phyloP scores from a whole-genome alignment of 2,329 filamentous ascomycete genomes.

The Trichoderma afroharzianum region DNA sequence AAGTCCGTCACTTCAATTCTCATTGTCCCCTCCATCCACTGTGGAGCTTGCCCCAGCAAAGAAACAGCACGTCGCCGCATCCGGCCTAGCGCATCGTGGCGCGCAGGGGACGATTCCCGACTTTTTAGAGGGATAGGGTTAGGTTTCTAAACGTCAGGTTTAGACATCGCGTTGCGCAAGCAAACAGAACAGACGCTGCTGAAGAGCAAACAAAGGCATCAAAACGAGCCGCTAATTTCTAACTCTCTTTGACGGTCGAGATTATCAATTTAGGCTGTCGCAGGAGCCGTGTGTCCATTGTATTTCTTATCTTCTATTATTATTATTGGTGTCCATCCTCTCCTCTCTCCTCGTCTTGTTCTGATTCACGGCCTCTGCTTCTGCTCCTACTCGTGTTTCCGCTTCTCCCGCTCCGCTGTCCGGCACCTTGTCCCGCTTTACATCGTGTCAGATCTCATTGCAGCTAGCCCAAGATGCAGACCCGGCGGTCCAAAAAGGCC shows the following conservation, averaged over 20 bases:
- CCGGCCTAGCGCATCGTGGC: background rate
- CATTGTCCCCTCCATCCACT: background rate
- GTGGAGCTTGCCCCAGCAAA: background rate
- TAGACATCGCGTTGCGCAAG: background rate
- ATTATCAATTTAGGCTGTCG: background rate
- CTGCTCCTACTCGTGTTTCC: background rate
- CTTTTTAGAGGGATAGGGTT: background rate
- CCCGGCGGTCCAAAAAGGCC: background rate
- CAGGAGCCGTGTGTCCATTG: background rate
- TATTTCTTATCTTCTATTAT: background rate
- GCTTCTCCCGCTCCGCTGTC: background rate
- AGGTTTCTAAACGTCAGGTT: background rate
- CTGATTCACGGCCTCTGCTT: background rate
- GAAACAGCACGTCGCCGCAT: background rate
- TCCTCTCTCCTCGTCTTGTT: background rate
- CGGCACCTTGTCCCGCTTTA: background rate
- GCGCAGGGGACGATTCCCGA: background rate
- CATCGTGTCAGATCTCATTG: background rate
- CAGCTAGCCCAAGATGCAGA: background rate
- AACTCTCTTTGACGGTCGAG: background rate
- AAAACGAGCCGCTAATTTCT: background rate
- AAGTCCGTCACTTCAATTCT: background rate
- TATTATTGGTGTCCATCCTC: background rate
- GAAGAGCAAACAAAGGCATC: background rate
- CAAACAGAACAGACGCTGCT: background rate